Evolutionary conservation across 1,139 yeast species (phyloP), one percentile per base, ranked within the genome.

Genomic region (Suhomyces coccinellae): DNA sequence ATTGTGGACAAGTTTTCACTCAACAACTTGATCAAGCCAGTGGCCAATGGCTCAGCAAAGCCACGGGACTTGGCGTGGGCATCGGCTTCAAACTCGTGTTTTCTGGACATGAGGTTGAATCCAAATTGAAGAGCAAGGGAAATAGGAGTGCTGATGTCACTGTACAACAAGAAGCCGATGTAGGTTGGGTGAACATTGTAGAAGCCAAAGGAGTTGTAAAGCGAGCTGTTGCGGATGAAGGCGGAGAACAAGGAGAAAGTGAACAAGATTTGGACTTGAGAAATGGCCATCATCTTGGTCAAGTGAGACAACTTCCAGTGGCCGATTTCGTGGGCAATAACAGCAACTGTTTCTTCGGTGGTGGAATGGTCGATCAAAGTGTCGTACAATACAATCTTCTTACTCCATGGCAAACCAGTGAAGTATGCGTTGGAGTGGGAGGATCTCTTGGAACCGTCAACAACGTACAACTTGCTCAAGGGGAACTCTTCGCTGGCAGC

Each of bases 381-480:
- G 59, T 93, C 99, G 63, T 76, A 93, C 44, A 93, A 77, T 40
- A 93, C 98, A 67, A 93, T 93, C 65, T 91, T 93, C 68, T 93
- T 93, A 47, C 90, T 84, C 95, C 97, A 91, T 37, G 99, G 99
- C 58, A 93, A 76, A 6, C 99, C 99, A 55, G 87, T 82, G 62
- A 93, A 93, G 66, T 88, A 93, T 36, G 99, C 99, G 62, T 93
- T 93, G 6, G 98, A 91, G 67, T 93, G 99, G 12, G 96, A 82
- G 1, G 97, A 88, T 69, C 98, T 85, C 65, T 87, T 88, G 40
- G 98, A 91, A 11, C 98, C 98, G 63, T 93, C 99, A 62, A 91
- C 82, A 41, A 91, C 97, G 58, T 80, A 87, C 48, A 93, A 73
- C 61, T 89, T 84, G 47, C 84, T 79, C 62, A 90, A 79, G 53